Evolutionary conservation across 768 basidiomycete species (phyloP), one percentile per base, ranked within the genome.

Genomic region (Ramaria sp.): DNA sequence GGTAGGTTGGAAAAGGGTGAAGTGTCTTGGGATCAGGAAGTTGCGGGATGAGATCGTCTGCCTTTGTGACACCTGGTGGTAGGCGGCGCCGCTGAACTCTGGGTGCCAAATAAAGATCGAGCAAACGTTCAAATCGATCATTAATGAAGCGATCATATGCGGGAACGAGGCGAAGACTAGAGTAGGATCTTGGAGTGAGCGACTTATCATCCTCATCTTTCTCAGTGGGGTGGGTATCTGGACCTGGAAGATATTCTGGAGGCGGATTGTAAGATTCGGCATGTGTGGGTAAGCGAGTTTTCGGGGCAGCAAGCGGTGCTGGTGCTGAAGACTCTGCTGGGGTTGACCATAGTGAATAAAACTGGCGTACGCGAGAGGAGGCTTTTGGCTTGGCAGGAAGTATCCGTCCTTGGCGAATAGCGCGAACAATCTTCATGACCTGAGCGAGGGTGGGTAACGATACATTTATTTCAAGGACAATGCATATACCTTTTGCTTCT

Each of bases 371-470:
- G 59, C 70, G 78, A 34, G 76, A 73, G 4, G 75, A 72, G n/a
- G 78, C 77, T 69, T 81, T 88, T 13, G 93, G 88, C 69, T 91
- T 95, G 58, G 87, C 83, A 28, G 93, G 88, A 6, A 92, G 64
- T 59, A 99, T 99, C 41, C 89, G 85, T 32, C 96, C 96, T 73
- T 93, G 85, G 8, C 96, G 83, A 63, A 99, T 98, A 4, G 95
- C 95, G 45, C 94, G 92, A 58, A 99, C 94, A 58, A 98, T 97
- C 78, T 98, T 99, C 91, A 99, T 94, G 60, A 99, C 82, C 94
- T 96, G 60, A 30, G 20, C 6, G 28, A 53, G 50, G 42, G 24
- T 16, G 20, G 13, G n/a, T 10, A 8, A 51, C 1, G 28, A 55
- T 18, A 55, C 15, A 25, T 20, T 22, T 12, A n/a, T 25, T 6